Base-by-base conservation (phyloP, 768 basidiomycete species). In the Leccinum ochraceum region DNA sequence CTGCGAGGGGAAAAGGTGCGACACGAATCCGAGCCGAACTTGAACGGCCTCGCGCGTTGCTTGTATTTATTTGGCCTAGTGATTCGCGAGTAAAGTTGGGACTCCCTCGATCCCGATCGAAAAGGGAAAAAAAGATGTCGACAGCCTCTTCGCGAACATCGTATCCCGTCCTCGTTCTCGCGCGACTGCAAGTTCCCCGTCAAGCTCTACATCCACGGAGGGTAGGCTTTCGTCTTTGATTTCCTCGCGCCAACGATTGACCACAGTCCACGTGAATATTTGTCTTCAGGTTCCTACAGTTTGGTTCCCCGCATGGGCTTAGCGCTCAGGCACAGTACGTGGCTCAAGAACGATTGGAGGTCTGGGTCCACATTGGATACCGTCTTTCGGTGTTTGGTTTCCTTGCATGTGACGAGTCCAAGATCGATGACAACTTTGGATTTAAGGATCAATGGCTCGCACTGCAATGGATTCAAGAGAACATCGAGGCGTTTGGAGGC, bases 401-500 rank as follows among this genome's bases (percentile, higher is more conserved):
- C 67, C 75, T 93, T 22, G 89, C 88, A 0, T 81, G 80, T 63
- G 86, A 88, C 50, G 71, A 82, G 60, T 88, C 88, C 13, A 68
- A 74, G 46, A 69, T 92, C 51, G 76, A 77, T 14, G 90, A 90
- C 4, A 93, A 92, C 67, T 92, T 87, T 69, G 90, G 90, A 1
- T 92, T 92, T 77, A 92, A 91, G 72, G 90, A 92, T 67, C 89
- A 89, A 66, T 92, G 90, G 90, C 67, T 89, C 20, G 90, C 86
- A 1, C 68, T 92, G 22, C 76, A 82, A 64, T 92, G 90, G 89
- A 76, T 92, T 26, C 82, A 77, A 53, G 81, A 81, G 17, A 89
- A 92, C 65, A 89, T 92, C 22, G 71, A 71, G 42, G 74, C 76
- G 0, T 92, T 92, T 63, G 91, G 90, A 71, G 90, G 89, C 84